Evolutionary conservation across 1,284 basidiomycete genomes (phyloP).

Genomic region (Irpex sp.): DNA sequence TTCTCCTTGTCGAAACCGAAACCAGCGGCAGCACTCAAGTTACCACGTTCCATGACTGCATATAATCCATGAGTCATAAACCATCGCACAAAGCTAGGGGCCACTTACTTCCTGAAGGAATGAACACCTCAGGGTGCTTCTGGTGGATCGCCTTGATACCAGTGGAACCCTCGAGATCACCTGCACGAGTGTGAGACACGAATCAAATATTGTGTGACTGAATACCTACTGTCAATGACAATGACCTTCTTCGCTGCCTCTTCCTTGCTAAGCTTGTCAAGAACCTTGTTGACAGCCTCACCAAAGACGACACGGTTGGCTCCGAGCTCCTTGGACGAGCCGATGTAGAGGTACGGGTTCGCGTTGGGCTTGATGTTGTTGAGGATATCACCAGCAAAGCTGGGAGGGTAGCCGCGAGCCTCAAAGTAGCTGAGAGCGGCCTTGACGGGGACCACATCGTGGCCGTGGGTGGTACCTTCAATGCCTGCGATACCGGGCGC

Average conservation of each 20-base stretch:
- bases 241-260: slow-evolving; percentile 77
- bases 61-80: background rate
- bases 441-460: slow-evolving; percentile 81
- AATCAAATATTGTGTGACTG: background rate
- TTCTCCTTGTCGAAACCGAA: slow-evolving; percentile 77
- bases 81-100: slow-evolving; percentile 30
- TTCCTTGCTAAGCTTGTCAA: slow-evolving; percentile 71
- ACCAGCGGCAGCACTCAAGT: slow-evolving; percentile 76
- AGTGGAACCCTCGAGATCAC: slow-evolving; percentile 83
- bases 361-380: slow-evolving; percentile 59
- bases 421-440: slow-evolving; percentile 71
- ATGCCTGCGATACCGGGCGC: slow-evolving; percentile 77
- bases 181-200: slow-evolving; percentile 30
- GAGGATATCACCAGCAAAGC: slow-evolving; percentile 50
- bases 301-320: slow-evolving; percentile 83
- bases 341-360: slow-evolving; percentile 58
- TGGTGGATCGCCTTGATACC: slow-evolving; percentile 83
- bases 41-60: slow-evolving; percentile 31
- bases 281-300: slow-evolving; percentile 74
- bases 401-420: slow-evolving; percentile 57
- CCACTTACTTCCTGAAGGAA: slow-evolving; percentile 67
- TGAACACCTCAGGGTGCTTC: slow-evolving; percentile 83
- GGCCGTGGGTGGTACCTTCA: slow-evolving; percentile 74
- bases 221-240: slow-evolving; percentile 73
- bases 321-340: slow-evolving; percentile 68